Evolutionary conservation across 208 protist species (phyloP), one percentile per base, ranked within the genome.

Genomic region (Trypanosoma avium): DNA sequence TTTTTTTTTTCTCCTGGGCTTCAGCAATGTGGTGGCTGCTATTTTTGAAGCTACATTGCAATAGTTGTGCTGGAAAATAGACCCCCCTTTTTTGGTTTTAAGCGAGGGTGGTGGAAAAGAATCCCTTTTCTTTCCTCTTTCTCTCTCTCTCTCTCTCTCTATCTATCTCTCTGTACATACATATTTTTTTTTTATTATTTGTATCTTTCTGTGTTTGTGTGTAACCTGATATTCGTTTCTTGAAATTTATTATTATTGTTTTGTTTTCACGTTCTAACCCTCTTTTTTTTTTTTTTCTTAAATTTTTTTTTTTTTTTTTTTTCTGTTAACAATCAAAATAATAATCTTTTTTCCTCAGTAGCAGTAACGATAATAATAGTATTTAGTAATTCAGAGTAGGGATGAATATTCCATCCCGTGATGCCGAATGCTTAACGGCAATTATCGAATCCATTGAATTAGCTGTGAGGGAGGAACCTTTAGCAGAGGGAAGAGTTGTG

Each of bases 401-500:
- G 19, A 47, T 60, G 57, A 36, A 32, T 36, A 48, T 62, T 52
- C 27, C 36, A 22, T 36, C 26, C 26, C 22, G 26, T 43, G 57
- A 62, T 30, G 21, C 42, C 26, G 24, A 33, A 24, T 62, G 57
- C 27, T 40, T 62, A 17, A 12, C 57, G 17, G 40, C 42, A 8
- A 62, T 62, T 62, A 48, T 62, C 19, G 57, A 62, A 17, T 62
- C 57, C 13, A 52, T 62, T 35, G 15, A 19, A 32, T 38, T 50
- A 2, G 57, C 6, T 6, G 22, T 62, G 10, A 21, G 9, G 40
- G 57, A 62, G 42, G 57, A 62, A 13, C 40, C 57, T 21, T 13
- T 62, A 17, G 57, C 46, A 36, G 61, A 66, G 61, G 33, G 46
- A 21, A 17, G 50, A 29, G 26, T 58, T 47, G 61, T 49, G 4